phyloP scores from a whole-genome alignment of 768 basidiomycete species.

The Amanita pseudoporphyria region DNA sequence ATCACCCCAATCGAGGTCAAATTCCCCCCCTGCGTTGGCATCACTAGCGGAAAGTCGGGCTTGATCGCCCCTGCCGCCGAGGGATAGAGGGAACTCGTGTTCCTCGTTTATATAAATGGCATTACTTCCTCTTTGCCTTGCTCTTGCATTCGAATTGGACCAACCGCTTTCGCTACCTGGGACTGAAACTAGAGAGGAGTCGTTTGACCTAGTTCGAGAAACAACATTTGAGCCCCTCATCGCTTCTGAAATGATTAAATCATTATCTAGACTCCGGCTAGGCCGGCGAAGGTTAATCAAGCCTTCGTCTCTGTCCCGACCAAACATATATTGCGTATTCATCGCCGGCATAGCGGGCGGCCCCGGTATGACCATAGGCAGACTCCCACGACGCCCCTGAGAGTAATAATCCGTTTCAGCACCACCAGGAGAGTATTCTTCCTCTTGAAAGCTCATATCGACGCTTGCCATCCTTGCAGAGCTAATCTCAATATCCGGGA shows the following conservation, averaged over 20 bases:
- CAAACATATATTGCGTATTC: slow-evolving; percentile 13
- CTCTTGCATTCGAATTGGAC: slow-evolving; percentile 39
- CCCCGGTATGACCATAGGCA: slow-evolving; percentile 53
- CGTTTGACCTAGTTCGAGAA: slow-evolving; percentile 9
- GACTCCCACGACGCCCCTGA: slow-evolving; percentile 37
- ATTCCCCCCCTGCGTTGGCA: background rate
- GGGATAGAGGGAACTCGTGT: background rate
- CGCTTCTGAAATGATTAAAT: slow-evolving; percentile 15
- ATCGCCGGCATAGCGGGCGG: slow-evolving; percentile 12
- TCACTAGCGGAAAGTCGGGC: background rate
- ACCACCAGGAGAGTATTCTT: background rate
- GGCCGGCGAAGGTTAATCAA: slow-evolving; percentile 48
- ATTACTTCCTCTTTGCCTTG: slow-evolving; percentile 19
- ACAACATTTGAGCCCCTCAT: slow-evolving; percentile 11
- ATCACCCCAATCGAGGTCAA: slow-evolving; percentile 6
- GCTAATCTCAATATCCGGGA: slow-evolving; percentile 28
- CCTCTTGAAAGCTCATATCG: slow-evolving; percentile 15
- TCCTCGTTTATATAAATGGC: background rate
- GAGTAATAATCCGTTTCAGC: background rate
- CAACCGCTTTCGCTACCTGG: slow-evolving; percentile 51
- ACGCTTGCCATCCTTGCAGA: slow-evolving; percentile 28
- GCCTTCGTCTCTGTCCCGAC: slow-evolving; percentile 48
- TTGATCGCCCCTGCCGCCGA: background rate
- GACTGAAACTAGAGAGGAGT: slow-evolving; percentile 26
- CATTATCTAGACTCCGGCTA: slow-evolving; percentile 52